These are phyloP conservation scores for Populus hybrid DNA, from an alignment of 441 rosid genomes.

Conservation along the genomic window DNA sequence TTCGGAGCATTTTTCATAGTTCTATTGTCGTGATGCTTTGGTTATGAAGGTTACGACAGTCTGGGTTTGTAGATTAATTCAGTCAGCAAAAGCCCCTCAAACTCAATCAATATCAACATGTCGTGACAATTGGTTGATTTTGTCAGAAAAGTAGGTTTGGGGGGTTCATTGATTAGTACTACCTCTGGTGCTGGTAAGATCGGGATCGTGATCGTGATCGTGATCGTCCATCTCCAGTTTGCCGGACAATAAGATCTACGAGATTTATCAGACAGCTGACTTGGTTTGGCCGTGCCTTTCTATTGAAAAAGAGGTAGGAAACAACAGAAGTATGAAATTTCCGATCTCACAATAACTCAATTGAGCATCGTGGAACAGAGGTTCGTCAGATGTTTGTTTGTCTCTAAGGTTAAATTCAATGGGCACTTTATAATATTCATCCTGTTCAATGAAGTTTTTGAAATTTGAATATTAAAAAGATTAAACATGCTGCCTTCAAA, in stretches of 20 bases:
- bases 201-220: neutral
- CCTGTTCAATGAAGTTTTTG: neutral
- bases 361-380: neutral
- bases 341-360: neutral
- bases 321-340: constrained; percentile 1
- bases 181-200: constrained; percentile 17
- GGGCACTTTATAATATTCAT: neutral
- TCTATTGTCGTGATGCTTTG: too few species aligned
- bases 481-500: neutral
- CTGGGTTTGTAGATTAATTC: too few species aligned
- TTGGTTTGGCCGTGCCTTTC: neutral
- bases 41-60: too few species aligned
- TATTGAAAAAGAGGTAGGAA: neutral
- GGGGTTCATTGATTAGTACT: constrained; percentile 18
- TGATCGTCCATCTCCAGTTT: constrained; percentile 15
- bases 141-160: neutral
- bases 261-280: neutral
- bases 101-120: too few species aligned
- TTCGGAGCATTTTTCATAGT: too few species aligned
- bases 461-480: neutral
- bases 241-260: neutral
- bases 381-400: neutral
- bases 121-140: neutral
- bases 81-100: too few species aligned
- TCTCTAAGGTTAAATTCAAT: constrained; percentile 6